These are phyloP conservation scores for Yamadazyma jaroonii DNA, from an alignment of 1,139 yeast genomes.

Conservation along the genomic window DNA sequence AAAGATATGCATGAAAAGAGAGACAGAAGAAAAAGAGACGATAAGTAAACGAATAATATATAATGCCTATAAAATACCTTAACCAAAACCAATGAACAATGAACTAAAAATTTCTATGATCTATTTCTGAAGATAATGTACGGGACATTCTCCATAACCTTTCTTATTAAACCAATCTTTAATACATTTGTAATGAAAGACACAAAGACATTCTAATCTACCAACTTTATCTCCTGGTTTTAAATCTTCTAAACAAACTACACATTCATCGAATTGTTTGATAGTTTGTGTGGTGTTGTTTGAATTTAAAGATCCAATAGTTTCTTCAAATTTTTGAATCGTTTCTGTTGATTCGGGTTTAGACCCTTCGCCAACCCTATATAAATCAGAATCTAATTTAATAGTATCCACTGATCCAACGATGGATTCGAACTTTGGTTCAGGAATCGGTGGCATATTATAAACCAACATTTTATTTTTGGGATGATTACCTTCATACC, in stretches of 20 bases:
- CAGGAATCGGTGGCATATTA: conserved; percentile 58
- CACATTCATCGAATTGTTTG: conserved; percentile 63
- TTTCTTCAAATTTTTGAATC: background rate
- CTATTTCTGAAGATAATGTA: conserved; percentile 47
- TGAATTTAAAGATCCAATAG: conserved; percentile 25
- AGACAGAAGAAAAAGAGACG: conserved; percentile 23
- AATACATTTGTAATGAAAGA: conserved; percentile 88
- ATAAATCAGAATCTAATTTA: background rate
- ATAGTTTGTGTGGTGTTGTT: conserved; percentile 15
- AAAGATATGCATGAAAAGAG: conserved; percentile 63
- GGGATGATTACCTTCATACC: conserved; percentile 28
- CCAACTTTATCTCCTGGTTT: conserved; percentile 87
- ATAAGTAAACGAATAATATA: conserved; percentile 22
- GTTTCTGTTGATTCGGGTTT: background rate
- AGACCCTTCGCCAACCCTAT: background rate
- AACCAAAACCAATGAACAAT: background rate
- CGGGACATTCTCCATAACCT: conserved; percentile 85
- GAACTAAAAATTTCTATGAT: too few relatives aligned
- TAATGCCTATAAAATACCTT: background rate
- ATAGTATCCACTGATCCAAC: conserved; percentile 1
- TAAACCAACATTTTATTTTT: conserved; percentile 86
- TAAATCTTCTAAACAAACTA: conserved; percentile 88
- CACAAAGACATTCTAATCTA: conserved; percentile 88
- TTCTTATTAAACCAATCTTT: conserved; percentile 86
- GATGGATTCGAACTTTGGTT: conserved; percentile 38